Percentiles rank a stretch among this genome's conserved stretches.
Conservation (phyloP, 2,329 filamentous ascomycete genomes). For the Phialophora expanda region DNA sequence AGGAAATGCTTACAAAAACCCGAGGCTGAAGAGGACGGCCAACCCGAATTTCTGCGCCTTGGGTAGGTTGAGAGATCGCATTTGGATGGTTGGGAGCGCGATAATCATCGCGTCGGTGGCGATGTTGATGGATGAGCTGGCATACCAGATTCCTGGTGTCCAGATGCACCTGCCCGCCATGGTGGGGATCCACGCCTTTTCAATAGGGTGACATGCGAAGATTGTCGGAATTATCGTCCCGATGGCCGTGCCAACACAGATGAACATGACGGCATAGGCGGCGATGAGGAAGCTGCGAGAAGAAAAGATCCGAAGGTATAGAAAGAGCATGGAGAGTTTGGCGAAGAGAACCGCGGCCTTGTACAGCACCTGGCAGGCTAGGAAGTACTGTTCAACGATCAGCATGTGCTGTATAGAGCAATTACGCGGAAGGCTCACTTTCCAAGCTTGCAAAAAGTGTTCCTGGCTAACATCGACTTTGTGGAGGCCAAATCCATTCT, state of each 20-base stretch:
- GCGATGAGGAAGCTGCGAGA: constrained; percentile 16
- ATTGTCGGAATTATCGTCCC: constrained; percentile 18
- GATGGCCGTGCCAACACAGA: constrained; percentile 18
- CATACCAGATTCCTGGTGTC: constrained; percentile 18
- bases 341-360: constrained; percentile 20
- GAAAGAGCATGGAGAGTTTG: constrained; percentile 19
- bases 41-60: constrained; percentile 16
- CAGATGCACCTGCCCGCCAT: constrained; percentile 15
- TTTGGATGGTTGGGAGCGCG: constrained; percentile 5
- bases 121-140: constrained; percentile 22
- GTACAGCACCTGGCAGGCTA: constrained; percentile 19
- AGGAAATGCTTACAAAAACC: constrained; percentile 12
- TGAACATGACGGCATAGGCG: constrained; percentile 18
- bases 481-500: constrained; percentile 20
- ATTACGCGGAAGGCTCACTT: constrained; percentile 1
- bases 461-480: constrained; percentile 10
- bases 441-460: constrained; percentile 20
- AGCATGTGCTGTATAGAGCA: neutral
- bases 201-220: constrained; percentile 18
- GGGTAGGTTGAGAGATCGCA: constrained; percentile 13
- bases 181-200: constrained; percentile 19
- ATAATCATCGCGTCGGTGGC: constrained; percentile 21
- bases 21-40: constrained; percentile 16
- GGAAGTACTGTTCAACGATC: constrained; percentile 12
- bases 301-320: constrained; percentile 19